These are phyloP conservation scores for Globisporangium canariense DNA, from an alignment of 352 stramenopile genomes.

Conservation along the genomic window DNA sequence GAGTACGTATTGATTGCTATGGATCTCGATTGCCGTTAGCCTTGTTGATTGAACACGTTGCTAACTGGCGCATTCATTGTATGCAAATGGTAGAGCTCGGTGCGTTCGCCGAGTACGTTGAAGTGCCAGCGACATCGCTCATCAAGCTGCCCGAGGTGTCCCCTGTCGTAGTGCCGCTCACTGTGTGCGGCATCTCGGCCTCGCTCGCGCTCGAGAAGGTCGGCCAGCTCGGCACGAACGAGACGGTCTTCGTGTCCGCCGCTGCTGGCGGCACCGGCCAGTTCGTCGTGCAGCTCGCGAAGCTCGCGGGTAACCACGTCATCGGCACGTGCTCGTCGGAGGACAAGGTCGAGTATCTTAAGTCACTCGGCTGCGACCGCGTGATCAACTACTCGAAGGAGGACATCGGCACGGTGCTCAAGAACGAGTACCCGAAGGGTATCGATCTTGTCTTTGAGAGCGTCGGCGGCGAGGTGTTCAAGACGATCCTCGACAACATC, in stretches of 20 bases:
- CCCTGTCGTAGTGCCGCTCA: conserved; percentile 26
- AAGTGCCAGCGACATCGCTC: conserved; percentile 27
- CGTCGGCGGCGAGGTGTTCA: conserved; percentile 55
- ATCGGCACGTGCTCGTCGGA: conserved; percentile 79
- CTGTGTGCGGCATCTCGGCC: conserved; percentile 36
- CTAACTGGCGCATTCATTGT: not conserved
- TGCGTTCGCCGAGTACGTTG: conserved; percentile 48
- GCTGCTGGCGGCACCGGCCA: conserved; percentile 71
- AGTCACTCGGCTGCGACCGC: conserved; percentile 63
- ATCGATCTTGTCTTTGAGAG: conserved; percentile 71
- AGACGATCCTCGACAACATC: conserved; percentile 49
- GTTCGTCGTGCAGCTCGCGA: conserved; percentile 82
- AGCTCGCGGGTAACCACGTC: conserved; percentile 74
- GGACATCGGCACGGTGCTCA: conserved; percentile 49
- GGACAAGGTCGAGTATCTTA: conserved; percentile 83
- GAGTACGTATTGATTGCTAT: conserved; percentile 20
- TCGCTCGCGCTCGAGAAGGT: conserved; percentile 54
- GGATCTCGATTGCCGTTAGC: not conserved
- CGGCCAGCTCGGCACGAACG: conserved; percentile 47
- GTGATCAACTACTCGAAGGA: conserved; percentile 88
- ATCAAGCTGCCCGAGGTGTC: conserved; percentile 24
- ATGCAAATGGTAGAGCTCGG: conserved; percentile 26
- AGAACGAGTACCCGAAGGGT: conserved; percentile 67
- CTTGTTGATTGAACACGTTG: not conserved
- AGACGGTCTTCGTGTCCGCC: conserved; percentile 61